A percentile compares a stretch with the other conserved stretches of the same genome.
phyloP scores from a whole-genome alignment of 768 basidiomycete genomes.

The Naganishia friedmannii region DNA sequence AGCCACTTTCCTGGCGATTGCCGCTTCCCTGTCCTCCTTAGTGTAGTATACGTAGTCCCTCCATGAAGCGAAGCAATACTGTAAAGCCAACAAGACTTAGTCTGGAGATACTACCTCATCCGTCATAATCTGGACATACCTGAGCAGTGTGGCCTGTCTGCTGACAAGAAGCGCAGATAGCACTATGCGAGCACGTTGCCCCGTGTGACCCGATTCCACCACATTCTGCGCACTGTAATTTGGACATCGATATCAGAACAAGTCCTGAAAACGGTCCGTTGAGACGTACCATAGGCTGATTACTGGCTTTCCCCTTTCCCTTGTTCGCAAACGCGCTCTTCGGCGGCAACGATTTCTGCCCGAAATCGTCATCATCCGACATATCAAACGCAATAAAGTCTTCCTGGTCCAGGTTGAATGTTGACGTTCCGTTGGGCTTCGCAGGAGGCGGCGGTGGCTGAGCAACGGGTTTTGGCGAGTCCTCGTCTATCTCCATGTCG shows the following conservation, averaged over 20 bases:
- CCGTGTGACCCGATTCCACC: conserved; percentile 10
- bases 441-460: not conserved
- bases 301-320: conserved; percentile 9
- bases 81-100: not conserved
- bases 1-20: not conserved
- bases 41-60: conserved; percentile 16
- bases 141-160: not conserved
- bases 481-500: conserved; percentile 18
- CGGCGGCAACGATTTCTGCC: not conserved
- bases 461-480: not conserved
- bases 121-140: not conserved
- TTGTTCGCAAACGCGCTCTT: not conserved
- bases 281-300: conserved; percentile 1
- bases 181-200: not conserved
- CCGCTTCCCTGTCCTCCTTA: conserved; percentile 11
- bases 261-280: too few relatives aligned
- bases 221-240: conserved; percentile 11
- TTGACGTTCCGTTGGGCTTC: not conserved
- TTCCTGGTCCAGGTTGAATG: conserved; percentile 13
- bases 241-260: not conserved
- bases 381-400: conserved; percentile 20
- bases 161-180: not conserved
- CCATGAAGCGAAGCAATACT: conserved; percentile 17
- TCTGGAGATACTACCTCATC: not conserved
- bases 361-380: conserved; percentile 8